Conservation (phyloP, 2,329 filamentous ascomycete species). For the Hypoxylon rubiginosum region DNA sequence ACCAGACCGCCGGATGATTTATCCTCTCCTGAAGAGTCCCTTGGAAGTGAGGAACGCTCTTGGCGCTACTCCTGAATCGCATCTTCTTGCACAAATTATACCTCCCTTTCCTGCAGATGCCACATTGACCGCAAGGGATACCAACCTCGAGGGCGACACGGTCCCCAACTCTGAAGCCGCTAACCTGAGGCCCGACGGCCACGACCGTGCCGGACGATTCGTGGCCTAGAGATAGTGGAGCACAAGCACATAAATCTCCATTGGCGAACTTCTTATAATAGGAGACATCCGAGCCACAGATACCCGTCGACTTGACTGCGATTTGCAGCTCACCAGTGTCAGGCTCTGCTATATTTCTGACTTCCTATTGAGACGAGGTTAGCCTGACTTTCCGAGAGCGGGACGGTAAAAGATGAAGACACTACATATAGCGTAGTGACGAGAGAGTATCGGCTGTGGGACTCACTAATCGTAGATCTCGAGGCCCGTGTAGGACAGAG, state of each 20-base stretch:
- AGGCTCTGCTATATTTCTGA: constrained; percentile 63
- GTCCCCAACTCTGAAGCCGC: constrained; percentile 67
- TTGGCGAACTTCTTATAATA: constrained; percentile 82
- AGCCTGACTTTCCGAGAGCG: constrained; percentile 18
- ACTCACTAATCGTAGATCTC: constrained; percentile 70
- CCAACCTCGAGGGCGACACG: constrained; percentile 63
- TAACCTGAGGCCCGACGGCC: constrained; percentile 66
- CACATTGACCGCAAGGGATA: constrained; percentile 55
- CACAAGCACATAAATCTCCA: constrained; percentile 75
- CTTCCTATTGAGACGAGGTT: constrained; percentile 59
- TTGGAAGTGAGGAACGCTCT: constrained; percentile 73
- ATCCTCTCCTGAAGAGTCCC: constrained; percentile 73
- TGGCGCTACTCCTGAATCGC: constrained; percentile 73
- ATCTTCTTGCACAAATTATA: constrained; percentile 74
- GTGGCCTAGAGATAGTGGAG: constrained; percentile 74
- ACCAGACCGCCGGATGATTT: constrained; percentile 73
- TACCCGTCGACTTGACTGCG: constrained; percentile 74
- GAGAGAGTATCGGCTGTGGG: constrained; percentile 35
- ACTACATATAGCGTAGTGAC: constrained; percentile 50
- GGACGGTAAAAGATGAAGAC: constrained; percentile 3
- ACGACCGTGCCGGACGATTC: constrained; percentile 72
- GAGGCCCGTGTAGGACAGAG: constrained; percentile 69
- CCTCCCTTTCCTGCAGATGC: constrained; percentile 62
- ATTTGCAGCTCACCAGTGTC: constrained; percentile 71
- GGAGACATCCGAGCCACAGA: constrained; percentile 78